A percentile compares a stretch with the other conserved stretches of the same genome.
Conservation (phyloP, 345 rosid species). For the Eucalyptus globulus region DNA sequence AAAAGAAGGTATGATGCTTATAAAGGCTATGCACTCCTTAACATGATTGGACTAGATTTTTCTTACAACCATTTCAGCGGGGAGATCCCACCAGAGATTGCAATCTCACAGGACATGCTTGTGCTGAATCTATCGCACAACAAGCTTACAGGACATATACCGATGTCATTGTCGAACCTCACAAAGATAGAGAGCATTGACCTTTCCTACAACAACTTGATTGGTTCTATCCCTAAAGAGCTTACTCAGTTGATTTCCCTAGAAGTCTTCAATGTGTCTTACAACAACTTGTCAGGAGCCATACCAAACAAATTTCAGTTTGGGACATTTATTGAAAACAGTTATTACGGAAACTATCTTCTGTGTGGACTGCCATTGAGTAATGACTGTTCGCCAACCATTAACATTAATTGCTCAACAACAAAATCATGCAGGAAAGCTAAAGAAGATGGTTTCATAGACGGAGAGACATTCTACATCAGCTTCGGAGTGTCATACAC, state of each 20-base stretch:
- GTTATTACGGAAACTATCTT: neutral
- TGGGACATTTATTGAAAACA: accelerated
- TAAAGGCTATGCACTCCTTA: neutral
- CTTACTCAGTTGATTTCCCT: accelerated
- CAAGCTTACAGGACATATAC: neutral
- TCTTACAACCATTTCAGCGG: accelerated
- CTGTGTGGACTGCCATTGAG: neutral
- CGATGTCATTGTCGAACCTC: neutral
- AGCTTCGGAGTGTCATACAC: neutral
- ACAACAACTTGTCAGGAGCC: neutral
- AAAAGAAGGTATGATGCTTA: neutral
- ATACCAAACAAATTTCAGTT: neutral
- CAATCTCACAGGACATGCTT: neutral
- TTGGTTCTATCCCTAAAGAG: neutral
- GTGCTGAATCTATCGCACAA: accelerated
- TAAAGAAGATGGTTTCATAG: neutral
- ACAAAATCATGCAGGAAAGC: accelerated
- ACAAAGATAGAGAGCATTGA: neutral
- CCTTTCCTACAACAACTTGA: neutral
- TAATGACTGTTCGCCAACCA: neutral
- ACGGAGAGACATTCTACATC: accelerated
- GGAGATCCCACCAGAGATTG: neutral
- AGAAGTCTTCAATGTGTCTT: neutral
- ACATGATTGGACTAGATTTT: neutral
- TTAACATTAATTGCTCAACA: accelerated